Evolutionary conservation across 495 filamentous ascomycete genomes (phyloP), one percentile per base, ranked within the genome.

Genomic region (Thozetella sp.): DNA sequence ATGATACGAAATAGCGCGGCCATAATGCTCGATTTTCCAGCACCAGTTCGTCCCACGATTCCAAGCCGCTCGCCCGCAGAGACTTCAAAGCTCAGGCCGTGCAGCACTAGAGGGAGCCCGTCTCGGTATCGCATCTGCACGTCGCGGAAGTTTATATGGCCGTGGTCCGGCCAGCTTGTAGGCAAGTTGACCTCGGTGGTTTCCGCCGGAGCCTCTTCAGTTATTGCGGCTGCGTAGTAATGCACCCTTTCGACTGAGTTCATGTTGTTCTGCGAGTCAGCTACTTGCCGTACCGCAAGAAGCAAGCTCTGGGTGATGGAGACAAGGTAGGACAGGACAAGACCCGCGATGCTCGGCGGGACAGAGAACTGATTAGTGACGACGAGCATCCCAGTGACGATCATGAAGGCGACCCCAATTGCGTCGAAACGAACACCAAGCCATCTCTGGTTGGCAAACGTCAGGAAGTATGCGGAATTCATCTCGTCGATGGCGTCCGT

Each of bases 191-290:
- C 80, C 2, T 90, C 81, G 57, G 84, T 70, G 1, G 88, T 83
- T 62, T 92, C 87, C 20, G 93, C 78, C 0, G 93, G 91, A 0
- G 92, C 89, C 72, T 99, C 94, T 66, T 96, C 88, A 58, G 96
- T 92, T 1, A 99, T 86, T 54, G 90, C 63, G 4, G 84, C 92
- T 43, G 91, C 93, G 68, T 99, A 99, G 76, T 94, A 91, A 72
- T 92, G 83, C 19, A 99, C 80, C 25, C 94, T 90, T 69, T 99
- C 94, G 2, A 94, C 94, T 0, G 94, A 86, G 65, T 96, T 97
- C 93, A 99, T 97, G 68, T 90, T 89, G 77, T 97, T 97, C 72
- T 99, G 94, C 22, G 97, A 91, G 69, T 98, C 95, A 26, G 95
- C 93, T 30, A 97, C 83, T 74, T 98, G 95, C 40, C 94, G 86